Conservation (phyloP, 768 basidiomycete genomes). For the Kwoniella shandongensis region DNA sequence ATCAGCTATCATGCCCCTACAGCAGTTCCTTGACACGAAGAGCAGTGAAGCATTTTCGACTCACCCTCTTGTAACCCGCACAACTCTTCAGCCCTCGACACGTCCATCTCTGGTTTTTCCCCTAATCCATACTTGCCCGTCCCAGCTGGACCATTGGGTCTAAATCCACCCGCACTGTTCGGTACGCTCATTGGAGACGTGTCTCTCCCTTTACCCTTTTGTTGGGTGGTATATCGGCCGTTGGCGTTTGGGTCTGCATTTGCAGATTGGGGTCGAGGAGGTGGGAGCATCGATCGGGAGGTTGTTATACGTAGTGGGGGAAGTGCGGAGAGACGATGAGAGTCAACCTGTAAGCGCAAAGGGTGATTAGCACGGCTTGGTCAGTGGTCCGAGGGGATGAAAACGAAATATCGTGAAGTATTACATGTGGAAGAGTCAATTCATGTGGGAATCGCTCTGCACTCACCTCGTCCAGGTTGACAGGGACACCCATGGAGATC, state of each 20-base stretch:
- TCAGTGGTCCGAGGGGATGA: no score
- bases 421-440: background rate
- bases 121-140: slow-evolving; percentile 62
- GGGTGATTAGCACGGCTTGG: background rate
- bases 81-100: slow-evolving; percentile 64
- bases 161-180: slow-evolving; percentile 17
- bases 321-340: slow-evolving; percentile 55
- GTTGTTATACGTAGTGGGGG: slow-evolving; percentile 81
- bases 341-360: slow-evolving; percentile 40
- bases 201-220: slow-evolving; percentile 57
- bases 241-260: slow-evolving; percentile 12
- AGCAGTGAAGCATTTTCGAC: no score
- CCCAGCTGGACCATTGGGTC: slow-evolving; percentile 26
- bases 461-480: slow-evolving; percentile 86
- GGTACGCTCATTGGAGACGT: slow-evolving; percentile 53
- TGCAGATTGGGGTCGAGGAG: slow-evolving; percentile 24
- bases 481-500: slow-evolving; percentile 86
- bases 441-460: no score
- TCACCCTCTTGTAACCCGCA: slow-evolving; percentile 69
- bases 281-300: slow-evolving; percentile 48
- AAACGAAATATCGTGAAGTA: no score
- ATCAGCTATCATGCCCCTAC: background rate
- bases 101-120: slow-evolving; percentile 71
- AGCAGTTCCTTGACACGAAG: background rate
- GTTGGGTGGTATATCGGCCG: slow-evolving; percentile 15